Percentiles rank a stretch among this genome's conserved stretches.
Conservation (phyloP, 768 basidiomycete species). For the Cantharellus anzutake region DNA sequence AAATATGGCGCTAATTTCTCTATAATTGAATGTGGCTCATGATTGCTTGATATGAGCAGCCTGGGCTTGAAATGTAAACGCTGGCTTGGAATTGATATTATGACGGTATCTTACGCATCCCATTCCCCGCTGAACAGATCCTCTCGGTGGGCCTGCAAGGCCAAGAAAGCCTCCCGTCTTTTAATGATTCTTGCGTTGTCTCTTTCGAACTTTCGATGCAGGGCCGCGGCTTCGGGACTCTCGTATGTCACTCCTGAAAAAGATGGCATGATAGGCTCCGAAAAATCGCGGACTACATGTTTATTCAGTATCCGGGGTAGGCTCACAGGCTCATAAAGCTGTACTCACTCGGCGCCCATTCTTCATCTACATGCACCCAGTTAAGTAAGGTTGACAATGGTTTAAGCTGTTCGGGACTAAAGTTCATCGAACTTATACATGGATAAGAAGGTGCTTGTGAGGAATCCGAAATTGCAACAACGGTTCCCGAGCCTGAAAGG, state of each 20-base stretch:
- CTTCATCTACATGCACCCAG: slow-evolving; percentile 76
- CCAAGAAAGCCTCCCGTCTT: slow-evolving; percentile 49
- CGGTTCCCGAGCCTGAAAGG: slow-evolving; percentile 46
- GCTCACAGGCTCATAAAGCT: background rate
- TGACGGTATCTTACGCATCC: slow-evolving; percentile 42
- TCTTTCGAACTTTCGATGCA: slow-evolving; percentile 43
- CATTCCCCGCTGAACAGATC: slow-evolving; percentile 79
- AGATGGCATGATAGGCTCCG: background rate
- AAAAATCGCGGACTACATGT: background rate
- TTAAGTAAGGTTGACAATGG: slow-evolving; percentile 52
- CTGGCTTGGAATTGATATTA: background rate
- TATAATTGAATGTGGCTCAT: slow-evolving; percentile 69
- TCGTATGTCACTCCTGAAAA: background rate
- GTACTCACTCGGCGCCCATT: slow-evolving; percentile 43
- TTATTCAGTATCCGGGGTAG: background rate
- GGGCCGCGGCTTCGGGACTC: background rate
- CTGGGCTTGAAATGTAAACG: slow-evolving; percentile 19
- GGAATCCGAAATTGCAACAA: slow-evolving; percentile 71
- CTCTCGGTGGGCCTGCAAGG: slow-evolving; percentile 42
- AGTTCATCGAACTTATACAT: slow-evolving; percentile 72
- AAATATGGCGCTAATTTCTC: slow-evolving; percentile 57
- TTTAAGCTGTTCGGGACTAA: slow-evolving; percentile 32
- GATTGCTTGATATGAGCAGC: slow-evolving; percentile 62
- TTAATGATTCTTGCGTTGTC: slow-evolving; percentile 56
- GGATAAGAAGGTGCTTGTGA: slow-evolving; percentile 90